phyloP scores from a whole-genome alignment of 345 rosid species.

The Murraya paniculata region DNA sequence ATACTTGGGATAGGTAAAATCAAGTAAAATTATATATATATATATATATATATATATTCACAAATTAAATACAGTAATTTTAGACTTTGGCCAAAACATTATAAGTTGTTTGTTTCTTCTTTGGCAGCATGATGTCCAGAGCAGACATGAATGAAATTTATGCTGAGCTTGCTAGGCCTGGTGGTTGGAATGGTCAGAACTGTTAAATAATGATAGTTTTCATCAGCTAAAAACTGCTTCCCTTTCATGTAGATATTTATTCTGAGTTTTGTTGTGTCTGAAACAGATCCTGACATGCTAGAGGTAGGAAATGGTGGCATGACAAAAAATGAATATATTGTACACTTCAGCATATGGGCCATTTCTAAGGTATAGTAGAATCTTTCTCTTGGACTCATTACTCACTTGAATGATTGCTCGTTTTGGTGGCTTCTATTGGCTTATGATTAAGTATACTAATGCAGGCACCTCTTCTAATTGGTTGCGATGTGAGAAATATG shows the following conservation, averaged over 20 bases:
- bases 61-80: not conserved
- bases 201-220: not conserved
- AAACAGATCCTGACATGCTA: conserved; percentile 95
- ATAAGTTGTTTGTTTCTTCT: not conserved
- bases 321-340: conserved; percentile 76
- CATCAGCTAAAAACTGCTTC: not conserved
- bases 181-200: conserved; percentile 62
- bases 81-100: not conserved
- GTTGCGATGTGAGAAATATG: conserved; percentile 77
- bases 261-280: not conserved
- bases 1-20: conserved; percentile 76
- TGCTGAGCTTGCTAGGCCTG: conserved; percentile 85
- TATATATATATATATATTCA: not conserved
- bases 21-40: too few relatives aligned
- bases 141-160: conserved; percentile 78
- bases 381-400: not conserved
- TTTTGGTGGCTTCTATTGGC: not conserved
- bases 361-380: conserved; percentile 67
- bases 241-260: not conserved
- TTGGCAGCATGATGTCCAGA: conserved; percentile 63
- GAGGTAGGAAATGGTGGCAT: conserved; percentile 99
- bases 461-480: conserved; percentile 76
- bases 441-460: not conserved
- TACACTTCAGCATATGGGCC: conserved; percentile 93
- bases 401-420: not conserved